Evolutionary conservation across 768 basidiomycete genomes (phyloP).

Genomic region (Asterophora lycoperdoides): DNA sequence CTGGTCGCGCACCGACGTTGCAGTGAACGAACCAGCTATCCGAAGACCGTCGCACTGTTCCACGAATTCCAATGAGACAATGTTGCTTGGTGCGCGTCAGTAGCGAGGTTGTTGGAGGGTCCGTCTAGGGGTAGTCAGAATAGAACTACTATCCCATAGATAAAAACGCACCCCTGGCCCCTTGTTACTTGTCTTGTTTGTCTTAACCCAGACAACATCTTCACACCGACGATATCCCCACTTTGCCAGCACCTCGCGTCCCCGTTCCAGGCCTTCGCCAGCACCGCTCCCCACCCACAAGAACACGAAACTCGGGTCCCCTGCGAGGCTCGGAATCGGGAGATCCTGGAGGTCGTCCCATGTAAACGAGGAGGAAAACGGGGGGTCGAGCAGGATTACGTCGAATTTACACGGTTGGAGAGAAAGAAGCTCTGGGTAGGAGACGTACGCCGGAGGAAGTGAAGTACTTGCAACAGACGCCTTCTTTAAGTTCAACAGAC

Average conservation of each 20-base stretch:
- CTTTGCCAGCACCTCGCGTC: conserved; percentile 82
- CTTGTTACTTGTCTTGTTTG: conserved; percentile 66
- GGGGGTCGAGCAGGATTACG: conserved; percentile 87
- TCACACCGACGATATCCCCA: conserved; percentile 97
- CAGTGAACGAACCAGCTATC: conserved; percentile 98
- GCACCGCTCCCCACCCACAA: conserved; percentile 95
- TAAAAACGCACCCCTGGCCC: conserved; percentile 65
- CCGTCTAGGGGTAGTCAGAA: conserved; percentile 47
- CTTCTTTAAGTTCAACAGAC: conserved; percentile 80
- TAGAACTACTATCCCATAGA: not conserved
- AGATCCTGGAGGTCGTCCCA: conserved; percentile 84
- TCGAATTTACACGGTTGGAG: conserved; percentile 78
- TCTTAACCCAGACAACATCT: conserved; percentile 98
- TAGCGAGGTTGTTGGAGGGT: conserved; percentile 80
- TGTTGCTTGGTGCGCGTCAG: conserved; percentile 92
- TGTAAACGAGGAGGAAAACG: conserved; percentile 79
- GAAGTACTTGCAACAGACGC: conserved; percentile 66
- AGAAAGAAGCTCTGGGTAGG: conserved; percentile 50
- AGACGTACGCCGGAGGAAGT: conserved; percentile 70
- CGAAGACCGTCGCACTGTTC: conserved; percentile 90
- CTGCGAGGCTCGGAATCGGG: conserved; percentile 76
- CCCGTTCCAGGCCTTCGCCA: conserved; percentile 86
- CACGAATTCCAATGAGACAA: conserved; percentile 95
- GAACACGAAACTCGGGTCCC: conserved; percentile 91
- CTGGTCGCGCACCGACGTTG: conserved; percentile 72